Evolutionary conservation across 2,329 filamentous ascomycete species (phyloP).

Genomic region (Fusarium brachygibbosum): DNA sequence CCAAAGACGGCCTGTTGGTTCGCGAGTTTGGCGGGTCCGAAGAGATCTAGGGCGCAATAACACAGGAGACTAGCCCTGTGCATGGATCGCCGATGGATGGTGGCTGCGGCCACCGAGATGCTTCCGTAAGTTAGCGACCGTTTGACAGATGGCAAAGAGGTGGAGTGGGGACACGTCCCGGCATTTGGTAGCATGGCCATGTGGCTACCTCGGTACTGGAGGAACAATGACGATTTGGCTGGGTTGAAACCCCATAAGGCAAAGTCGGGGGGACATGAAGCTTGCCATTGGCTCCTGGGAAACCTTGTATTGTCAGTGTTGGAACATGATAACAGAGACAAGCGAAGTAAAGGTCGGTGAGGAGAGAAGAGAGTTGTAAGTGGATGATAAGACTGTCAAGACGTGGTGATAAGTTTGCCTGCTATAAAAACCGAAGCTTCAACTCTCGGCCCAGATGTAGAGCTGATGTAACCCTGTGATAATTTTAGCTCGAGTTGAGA

Average conservation of each 20-base stretch:
- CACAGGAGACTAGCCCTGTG: conserved; percentile 43
- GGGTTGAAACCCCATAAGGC: not conserved
- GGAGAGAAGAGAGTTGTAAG: not conserved
- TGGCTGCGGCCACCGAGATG: conserved; percentile 7
- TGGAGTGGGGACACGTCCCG: conserved; percentile 17
- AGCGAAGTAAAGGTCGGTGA: not conserved
- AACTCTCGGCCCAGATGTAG: not conserved
- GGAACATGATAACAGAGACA: not conserved
- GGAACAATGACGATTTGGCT: conserved; percentile 18
- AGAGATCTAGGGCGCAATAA: conserved; percentile 68
- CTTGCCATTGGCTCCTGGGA: not conserved
- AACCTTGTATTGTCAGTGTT: not conserved
- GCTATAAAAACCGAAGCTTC: not conserved
- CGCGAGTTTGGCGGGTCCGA: conserved; percentile 73
- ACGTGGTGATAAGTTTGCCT: not conserved
- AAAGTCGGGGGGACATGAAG: not conserved
- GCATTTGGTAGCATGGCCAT: conserved; percentile 29
- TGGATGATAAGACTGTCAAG: not conserved
- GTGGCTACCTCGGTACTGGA: conserved; percentile 29
- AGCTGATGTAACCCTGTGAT: conserved; percentile 11
- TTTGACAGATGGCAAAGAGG: conserved; percentile 15
- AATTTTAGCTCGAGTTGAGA: conserved; percentile 1
- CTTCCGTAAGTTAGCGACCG: conserved; percentile 19
- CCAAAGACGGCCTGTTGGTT: conserved; percentile 69
- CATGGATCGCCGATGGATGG: conserved; percentile 17